Base-by-base conservation (phyloP, 352 stramenopile genomes). In the Blastocystis sp. region DNA sequence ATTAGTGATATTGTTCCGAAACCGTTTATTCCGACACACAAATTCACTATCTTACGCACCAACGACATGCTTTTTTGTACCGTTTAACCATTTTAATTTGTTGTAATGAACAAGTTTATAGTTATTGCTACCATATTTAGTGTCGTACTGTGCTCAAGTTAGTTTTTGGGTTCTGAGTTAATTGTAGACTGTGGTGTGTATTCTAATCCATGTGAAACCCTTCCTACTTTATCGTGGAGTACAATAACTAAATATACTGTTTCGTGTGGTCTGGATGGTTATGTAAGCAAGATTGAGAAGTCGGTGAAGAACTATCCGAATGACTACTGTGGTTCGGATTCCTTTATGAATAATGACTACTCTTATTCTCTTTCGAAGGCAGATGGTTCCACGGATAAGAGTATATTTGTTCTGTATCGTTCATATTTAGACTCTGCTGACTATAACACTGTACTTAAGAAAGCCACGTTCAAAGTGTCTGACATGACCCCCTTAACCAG, bases 161-260 rank as follows among this genome's bases (percentile, higher is more conserved):
- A n/a, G 35, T 12, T 27, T 46, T 2, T 14, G 43, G 35, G 3
- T 1, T 35, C 16, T 32, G 5, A 52, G 12, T 43, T 9, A 21
- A 51, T 14, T 21, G 3, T 74, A 74, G 63, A 74, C 24, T 74
- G 63, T 46, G 63, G 63, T 21, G 63, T 46, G 63, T 74, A 74
- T 43, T 74, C 63, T 14, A 74, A 74, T 2, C 19, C 29, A n/a
- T 74, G 63, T 49, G 63, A 74, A 43, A 37, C 9, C 7, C 43
- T 74, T 51, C 3, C 63, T 24, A 32, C 27, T n/a, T 51, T 46
- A n/a, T 43, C 63, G 24, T 74, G 63, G 63, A 74, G 63, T 27
- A 74, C 63, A 37, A 43, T 37, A 37, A n/a, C 63, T 21, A 43
- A 51, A n/a, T 74, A 51, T 43, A 37, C 19, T 4, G 63, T 74